Percentiles rank a stretch among this genome's conserved stretches.
These are phyloP conservation scores for Remersonia thermophila DNA, from an alignment of 2,329 filamentous ascomycete genomes.

Conservation along the genomic window DNA sequence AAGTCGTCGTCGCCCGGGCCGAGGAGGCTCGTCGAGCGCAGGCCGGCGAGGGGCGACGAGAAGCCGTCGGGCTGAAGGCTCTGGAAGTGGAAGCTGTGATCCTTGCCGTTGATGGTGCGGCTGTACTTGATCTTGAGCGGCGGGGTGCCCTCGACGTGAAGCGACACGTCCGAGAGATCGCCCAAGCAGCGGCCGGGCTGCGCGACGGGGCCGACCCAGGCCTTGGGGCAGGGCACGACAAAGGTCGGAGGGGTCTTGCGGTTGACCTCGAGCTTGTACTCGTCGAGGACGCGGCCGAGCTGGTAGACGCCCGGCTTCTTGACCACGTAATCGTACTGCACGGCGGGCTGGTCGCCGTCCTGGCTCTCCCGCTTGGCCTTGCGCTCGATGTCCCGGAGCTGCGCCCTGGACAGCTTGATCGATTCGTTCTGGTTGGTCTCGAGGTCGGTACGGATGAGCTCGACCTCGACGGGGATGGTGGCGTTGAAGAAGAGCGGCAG, in stretches of 20 bases:
- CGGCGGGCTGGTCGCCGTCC: constrained; percentile 47
- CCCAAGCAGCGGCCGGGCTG: constrained; percentile 63
- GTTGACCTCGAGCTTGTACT: constrained; percentile 88
- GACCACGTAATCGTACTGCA: constrained; percentile 59
- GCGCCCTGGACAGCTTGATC: constrained; percentile 59
- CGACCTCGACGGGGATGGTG: constrained; percentile 76
- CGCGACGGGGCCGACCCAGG: constrained; percentile 53
- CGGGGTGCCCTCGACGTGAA: constrained; percentile 79
- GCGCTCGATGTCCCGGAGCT: constrained; percentile 63
- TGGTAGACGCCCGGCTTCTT: constrained; percentile 85
- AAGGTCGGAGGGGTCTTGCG: constrained; percentile 64
- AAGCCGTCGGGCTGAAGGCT: constrained; percentile 86
- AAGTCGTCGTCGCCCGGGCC: constrained; percentile 50
- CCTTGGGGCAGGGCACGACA: constrained; percentile 75
- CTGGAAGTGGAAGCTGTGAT: constrained; percentile 80
- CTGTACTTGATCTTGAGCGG: constrained; percentile 90
- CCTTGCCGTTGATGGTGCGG: constrained; percentile 69
- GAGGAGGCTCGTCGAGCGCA: constrained; percentile 44
- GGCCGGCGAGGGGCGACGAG: constrained; percentile 59
- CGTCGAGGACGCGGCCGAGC: constrained; percentile 73
- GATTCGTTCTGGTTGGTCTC: constrained; percentile 70
- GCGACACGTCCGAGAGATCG: constrained; percentile 72
- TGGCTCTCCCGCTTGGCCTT: constrained; percentile 53
- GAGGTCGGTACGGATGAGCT: constrained; percentile 77
- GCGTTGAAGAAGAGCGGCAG: constrained; percentile 90